Evolutionary conservation across 2,329 filamentous ascomycete species (phyloP).

Genomic region (Rhexocercosporidium sp.): DNA sequence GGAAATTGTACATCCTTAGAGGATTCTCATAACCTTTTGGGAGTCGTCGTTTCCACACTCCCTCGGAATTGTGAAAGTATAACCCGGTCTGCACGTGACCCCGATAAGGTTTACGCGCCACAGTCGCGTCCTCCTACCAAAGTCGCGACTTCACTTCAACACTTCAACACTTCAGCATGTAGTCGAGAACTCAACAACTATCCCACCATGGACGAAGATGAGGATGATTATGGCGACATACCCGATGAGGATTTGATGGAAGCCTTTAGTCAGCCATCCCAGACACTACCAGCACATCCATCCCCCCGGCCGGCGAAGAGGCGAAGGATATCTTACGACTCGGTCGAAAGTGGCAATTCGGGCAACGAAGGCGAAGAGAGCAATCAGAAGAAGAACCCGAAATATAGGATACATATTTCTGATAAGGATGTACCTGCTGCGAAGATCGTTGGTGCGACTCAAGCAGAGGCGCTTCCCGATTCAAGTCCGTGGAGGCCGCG

Average conservation of each 20-base stretch:
- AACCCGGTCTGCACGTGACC: not conserved
- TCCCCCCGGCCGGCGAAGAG: slow-evolving; percentile 5
- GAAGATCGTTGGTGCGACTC: slow-evolving; percentile 39
- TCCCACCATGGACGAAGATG: slow-evolving; percentile 40
- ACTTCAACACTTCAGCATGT: not conserved
- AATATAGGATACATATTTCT: slow-evolving; percentile 39
- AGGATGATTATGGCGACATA: slow-evolving; percentile 68
- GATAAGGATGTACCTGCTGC: slow-evolving; percentile 34
- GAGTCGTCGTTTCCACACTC: no score
- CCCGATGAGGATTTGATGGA: slow-evolving; percentile 69
- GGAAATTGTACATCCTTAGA: no score
- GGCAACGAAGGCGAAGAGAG: slow-evolving; percentile 33
- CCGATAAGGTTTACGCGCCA: not conserved
- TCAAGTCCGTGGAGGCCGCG: slow-evolving; percentile 57
- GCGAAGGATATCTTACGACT: slow-evolving; percentile 26
- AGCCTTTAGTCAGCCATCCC: slow-evolving; percentile 56
- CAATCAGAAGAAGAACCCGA: slow-evolving; percentile 36
- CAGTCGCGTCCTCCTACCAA: not conserved
- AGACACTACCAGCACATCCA: slow-evolving; percentile 40
- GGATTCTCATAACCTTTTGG: no score
- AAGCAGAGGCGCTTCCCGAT: slow-evolving; percentile 39
- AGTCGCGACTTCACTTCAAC: not conserved
- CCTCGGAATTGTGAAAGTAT: no score
- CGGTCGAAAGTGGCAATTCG: slow-evolving; percentile 20
- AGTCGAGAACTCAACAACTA: not conserved